These are phyloP conservation scores for Proteromonas lacertae DNA, from an alignment of 352 stramenopile genomes.

Conservation along the genomic window DNA sequence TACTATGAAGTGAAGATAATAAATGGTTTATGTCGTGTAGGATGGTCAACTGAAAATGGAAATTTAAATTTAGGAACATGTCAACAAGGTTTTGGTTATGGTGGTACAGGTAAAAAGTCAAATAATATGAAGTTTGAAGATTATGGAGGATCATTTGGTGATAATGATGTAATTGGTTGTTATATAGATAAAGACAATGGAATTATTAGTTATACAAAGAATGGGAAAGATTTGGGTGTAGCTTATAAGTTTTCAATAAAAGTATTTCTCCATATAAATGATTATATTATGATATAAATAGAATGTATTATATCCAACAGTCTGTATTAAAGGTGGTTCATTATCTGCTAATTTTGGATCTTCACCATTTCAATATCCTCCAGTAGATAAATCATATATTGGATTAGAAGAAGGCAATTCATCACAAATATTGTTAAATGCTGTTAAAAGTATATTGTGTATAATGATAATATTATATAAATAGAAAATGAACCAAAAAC, in stretches of 20 bases:
- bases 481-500: not conserved
- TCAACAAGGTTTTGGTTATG: constrained; percentile 44
- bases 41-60: constrained; percentile 11
- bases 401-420: not conserved
- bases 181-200: constrained; percentile 10
- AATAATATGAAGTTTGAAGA: constrained; percentile 32
- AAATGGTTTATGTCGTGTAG: constrained; percentile 13
- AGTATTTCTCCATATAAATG: too few relatives aligned
- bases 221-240: constrained; percentile 29
- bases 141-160: constrained; percentile 37
- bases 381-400: constrained; percentile 1
- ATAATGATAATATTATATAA: not conserved
- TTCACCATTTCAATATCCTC: not conserved
- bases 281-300: too few relatives aligned
- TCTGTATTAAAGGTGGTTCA: constrained; percentile 12
- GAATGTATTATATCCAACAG: constrained; percentile 11
- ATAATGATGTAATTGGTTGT: constrained; percentile 40
- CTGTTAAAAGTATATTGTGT: not conserved
- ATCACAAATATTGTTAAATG: too few relatives aligned
- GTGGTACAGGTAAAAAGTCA: constrained; percentile 51
- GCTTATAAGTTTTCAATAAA: constrained; percentile 21
- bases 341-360: constrained; percentile 9
- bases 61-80: constrained; percentile 29
- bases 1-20: constrained; percentile 5
- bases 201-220: constrained; percentile 42